phyloP scores from a whole-genome alignment of 1,139 yeast species.

The Casaregolazyma lundiana region DNA sequence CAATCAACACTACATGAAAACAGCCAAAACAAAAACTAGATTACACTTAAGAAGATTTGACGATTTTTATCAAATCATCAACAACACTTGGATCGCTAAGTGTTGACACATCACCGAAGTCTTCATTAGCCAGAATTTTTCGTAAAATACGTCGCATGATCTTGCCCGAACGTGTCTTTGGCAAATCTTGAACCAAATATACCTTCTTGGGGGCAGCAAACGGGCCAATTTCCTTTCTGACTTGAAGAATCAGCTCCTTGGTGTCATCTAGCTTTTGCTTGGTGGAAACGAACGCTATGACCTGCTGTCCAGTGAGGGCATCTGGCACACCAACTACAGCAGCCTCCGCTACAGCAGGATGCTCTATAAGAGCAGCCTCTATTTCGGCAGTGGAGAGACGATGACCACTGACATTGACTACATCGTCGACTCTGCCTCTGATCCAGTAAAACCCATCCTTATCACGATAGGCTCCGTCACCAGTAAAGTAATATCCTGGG shows the following conservation, averaged over 20 bases:
- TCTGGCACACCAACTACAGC: conserved; percentile 94
- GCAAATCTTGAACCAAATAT: conserved; percentile 80
- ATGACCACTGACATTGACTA: conserved; percentile 94
- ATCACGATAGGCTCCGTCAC: conserved; percentile 98
- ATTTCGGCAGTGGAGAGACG: conserved; percentile 95
- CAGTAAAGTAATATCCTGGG: conserved; percentile 94
- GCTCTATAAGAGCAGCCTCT: conserved; percentile 83
- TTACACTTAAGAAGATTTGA: conserved; percentile 18
- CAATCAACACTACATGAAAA: not conserved
- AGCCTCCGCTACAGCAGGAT: conserved; percentile 76
- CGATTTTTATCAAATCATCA: conserved; percentile 55
- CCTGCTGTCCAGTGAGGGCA: conserved; percentile 96
- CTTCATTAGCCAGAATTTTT: conserved; percentile 83
- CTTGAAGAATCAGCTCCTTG: conserved; percentile 77
- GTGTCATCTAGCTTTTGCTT: conserved; percentile 58
- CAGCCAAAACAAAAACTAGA: not conserved
- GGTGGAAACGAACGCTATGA: conserved; percentile 85
- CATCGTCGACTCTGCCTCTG: conserved; percentile 97
- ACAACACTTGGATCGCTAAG: conserved; percentile 85
- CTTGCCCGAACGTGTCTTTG: conserved; percentile 97
- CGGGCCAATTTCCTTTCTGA: conserved; percentile 92
- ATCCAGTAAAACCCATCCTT: conserved; percentile 97
- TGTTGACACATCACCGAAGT: conserved; percentile 88
- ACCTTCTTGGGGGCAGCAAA: conserved; percentile 96
- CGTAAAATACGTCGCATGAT: conserved; percentile 97